Evolutionary conservation across 768 basidiomycete species (phyloP).

Genomic region (Clavaria fumosa): DNA sequence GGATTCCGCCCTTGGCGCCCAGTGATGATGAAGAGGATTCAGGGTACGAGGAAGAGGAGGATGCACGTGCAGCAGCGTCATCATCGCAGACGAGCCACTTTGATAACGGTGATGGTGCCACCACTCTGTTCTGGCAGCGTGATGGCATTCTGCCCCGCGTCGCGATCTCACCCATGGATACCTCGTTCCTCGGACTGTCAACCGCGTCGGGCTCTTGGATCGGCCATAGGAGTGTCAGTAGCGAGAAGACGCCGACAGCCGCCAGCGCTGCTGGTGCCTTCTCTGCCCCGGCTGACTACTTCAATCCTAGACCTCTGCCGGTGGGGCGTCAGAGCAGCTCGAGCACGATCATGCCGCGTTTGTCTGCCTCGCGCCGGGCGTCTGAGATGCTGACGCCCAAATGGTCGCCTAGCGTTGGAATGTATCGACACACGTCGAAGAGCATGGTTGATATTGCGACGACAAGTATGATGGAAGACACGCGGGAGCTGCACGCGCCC

Average conservation of each 20-base stretch:
- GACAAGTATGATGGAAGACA: slow-evolving; percentile 18
- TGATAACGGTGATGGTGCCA: too few species aligned
- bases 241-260: slow-evolving; percentile 4
- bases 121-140: too few species aligned
- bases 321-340: neutral
- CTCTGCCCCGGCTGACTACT: slow-evolving; percentile 7
- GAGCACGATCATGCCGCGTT: neutral
- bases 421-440: slow-evolving; percentile 44
- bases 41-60: slow-evolving; percentile 1
- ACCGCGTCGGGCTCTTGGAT: neutral
- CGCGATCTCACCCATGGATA: slow-evolving; percentile 19
- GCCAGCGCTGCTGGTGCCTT: neutral
- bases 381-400: slow-evolving; percentile 7
- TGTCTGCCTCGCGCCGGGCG: slow-evolving; percentile 3
- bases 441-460: slow-evolving; percentile 46
- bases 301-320: neutral
- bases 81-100: too few species aligned
- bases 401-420: slow-evolving; percentile 22
- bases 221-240: slow-evolving; percentile 7
- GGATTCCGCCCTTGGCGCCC: slow-evolving; percentile 4
- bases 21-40: too few species aligned
- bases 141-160: slow-evolving; percentile 16
- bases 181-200: slow-evolving; percentile 17
- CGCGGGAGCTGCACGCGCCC: slow-evolving; percentile 1
- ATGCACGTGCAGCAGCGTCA: slow-evolving; percentile 3